A percentile compares a stretch with the other conserved stretches of the same genome.
Conservation (phyloP, 2,329 filamentous ascomycete species). For the Huntiella abstrusa region DNA sequence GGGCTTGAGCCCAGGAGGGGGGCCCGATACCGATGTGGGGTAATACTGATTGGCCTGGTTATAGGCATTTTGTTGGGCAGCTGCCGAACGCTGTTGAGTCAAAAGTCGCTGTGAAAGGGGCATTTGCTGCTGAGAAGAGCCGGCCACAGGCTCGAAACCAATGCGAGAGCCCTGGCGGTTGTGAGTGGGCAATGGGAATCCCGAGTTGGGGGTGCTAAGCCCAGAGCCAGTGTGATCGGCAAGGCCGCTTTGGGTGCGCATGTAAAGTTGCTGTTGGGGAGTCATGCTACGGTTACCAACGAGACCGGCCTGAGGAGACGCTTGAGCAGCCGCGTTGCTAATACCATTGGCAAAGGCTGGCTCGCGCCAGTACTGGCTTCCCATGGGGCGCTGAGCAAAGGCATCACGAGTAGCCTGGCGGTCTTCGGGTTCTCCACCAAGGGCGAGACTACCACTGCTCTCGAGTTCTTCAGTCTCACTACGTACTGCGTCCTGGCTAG, state of each 20-base stretch:
- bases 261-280: slow-evolving; percentile 55
- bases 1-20: slow-evolving; percentile 86
- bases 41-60: slow-evolving; percentile 56
- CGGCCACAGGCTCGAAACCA: slow-evolving; percentile 51
- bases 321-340: slow-evolving; percentile 31
- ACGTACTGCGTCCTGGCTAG: slow-evolving; percentile 26
- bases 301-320: slow-evolving; percentile 26
- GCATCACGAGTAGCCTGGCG: slow-evolving; percentile 36
- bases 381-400: slow-evolving; percentile 41
- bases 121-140: slow-evolving; percentile 30
- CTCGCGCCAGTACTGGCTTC: slow-evolving; percentile 53
- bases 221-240: slow-evolving; percentile 41
- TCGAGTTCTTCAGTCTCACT: slow-evolving; percentile 43
- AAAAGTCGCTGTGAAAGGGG: slow-evolving; percentile 63
- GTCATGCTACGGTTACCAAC: slow-evolving; percentile 56
- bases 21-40: slow-evolving; percentile 69
- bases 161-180: slow-evolving; percentile 72
- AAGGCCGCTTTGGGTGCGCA: slow-evolving; percentile 44
- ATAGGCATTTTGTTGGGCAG: slow-evolving; percentile 40
- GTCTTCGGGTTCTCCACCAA: slow-evolving; percentile 87
- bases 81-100: slow-evolving; percentile 61
- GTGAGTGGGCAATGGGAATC: slow-evolving; percentile 47
- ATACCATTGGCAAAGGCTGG: slow-evolving; percentile 40
- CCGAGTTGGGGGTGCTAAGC: slow-evolving; percentile 26
- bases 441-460: slow-evolving; percentile 64